Evolutionary conservation across 2,329 filamentous ascomycete genomes (phyloP), one percentile per base, ranked within the genome.

Genomic region (Trichoderma afroharzianum): DNA sequence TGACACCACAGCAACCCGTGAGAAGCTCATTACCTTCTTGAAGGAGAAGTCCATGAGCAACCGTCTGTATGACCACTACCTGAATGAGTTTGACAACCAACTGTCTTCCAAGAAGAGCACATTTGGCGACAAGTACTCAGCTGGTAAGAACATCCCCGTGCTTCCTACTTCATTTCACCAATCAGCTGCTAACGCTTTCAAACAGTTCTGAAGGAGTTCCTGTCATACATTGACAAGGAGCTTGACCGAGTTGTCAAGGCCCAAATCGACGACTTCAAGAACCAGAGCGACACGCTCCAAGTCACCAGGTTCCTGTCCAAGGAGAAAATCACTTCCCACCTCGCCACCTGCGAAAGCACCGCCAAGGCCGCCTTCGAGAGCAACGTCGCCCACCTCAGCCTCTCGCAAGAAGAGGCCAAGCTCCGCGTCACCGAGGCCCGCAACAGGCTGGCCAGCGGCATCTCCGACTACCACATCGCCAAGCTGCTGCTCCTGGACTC

Each of bases 191-290:
- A 50, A 69, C 39, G 11, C n/a, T 50, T 18, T 11, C 12, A 1
- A 68, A 33, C 26, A 69, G 66, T 69, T 18, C 18, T 69, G n/a
- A 62, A 62, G 21, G 66, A 69, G 1, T 69, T 62, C 66, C 21
- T 69, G 28, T 18, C 57, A 4, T 69, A 69, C 47, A 58, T 69
- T 15, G 66, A 69, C 24, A 39, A 69, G 28, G 66, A 69, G 21
- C 57, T 69, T 21, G 57, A 69, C 24, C 53, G 66, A 3, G 30
- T 62, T 15, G 57, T 69, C 57, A 69, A 69, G 39, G 57, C 39
- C 57, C 66, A 69, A 15, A n/a, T 69, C 39, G 66, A 69, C 15
- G 66, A 69, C 39, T 69, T 69, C 66, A 69, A 69, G 66, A 69
- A 61, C 57, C 53, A 69, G 39, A 62, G 55, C 15, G 66, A 69